Percentiles rank a stretch among this genome's conserved stretches.
phyloP scores from a whole-genome alignment of 495 filamentous ascomycete species.

The Entonaema liquescens region DNA sequence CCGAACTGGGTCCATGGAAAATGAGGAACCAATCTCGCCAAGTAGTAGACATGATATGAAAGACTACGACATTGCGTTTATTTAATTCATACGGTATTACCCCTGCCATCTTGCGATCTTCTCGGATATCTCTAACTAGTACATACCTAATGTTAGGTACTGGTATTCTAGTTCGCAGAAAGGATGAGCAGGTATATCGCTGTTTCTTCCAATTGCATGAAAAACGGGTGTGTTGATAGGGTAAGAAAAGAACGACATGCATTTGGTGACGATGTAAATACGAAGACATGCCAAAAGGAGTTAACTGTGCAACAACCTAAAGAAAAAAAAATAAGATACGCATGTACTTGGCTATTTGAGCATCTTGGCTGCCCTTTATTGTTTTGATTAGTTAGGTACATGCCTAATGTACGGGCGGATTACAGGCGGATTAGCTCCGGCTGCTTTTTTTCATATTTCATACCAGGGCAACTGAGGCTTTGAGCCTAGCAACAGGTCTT shows the following conservation, averaged over 20 bases:
- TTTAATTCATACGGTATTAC: conserved; percentile 25
- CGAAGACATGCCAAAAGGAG: conserved; percentile 11
- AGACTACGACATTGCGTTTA: conserved; percentile 38
- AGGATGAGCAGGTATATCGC: conserved; percentile 6
- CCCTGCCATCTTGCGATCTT: conserved; percentile 13
- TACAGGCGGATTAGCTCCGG: conserved; percentile 21
- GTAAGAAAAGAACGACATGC: conserved; percentile 23
- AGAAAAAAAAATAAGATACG: neutral
- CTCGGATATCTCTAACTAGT: neutral
- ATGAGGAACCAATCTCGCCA: conserved; percentile 40
- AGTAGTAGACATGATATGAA: conserved; percentile 31
- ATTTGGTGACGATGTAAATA: conserved; percentile 29
- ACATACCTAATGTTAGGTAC: conserved; percentile 3
- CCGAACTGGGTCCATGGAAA: conserved; percentile 32
- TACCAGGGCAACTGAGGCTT: conserved; percentile 8
- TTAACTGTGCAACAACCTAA: conserved; percentile 1
- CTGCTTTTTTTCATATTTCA: neutral
- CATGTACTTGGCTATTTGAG: neutral
- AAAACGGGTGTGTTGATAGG: conserved; percentile 28
- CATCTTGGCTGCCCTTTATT: conserved; percentile 2
- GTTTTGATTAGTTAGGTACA: neutral
- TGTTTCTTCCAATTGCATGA: conserved; percentile 25
- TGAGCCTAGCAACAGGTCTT: neutral
- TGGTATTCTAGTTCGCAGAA: neutral
- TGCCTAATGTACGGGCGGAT: neutral